A percentile compares a stretch with the other conserved stretches of the same genome.
Conservation (phyloP, 1,284 basidiomycete species). For the Ganoderma boninense region DNA sequence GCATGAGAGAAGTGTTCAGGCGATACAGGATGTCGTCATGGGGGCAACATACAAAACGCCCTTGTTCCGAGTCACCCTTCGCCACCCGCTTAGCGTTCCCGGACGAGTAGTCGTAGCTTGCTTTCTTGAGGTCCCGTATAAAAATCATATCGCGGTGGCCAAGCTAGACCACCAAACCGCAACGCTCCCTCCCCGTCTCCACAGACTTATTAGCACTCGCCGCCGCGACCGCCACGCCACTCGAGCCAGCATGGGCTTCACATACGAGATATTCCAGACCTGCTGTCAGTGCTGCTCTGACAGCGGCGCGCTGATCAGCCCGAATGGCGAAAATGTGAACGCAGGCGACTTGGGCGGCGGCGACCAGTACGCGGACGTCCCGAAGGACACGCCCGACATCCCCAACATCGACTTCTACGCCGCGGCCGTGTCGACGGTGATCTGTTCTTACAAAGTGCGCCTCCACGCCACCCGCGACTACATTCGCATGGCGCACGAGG, state of each 20-base stretch:
- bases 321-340: not conserved
- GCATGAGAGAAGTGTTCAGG: not conserved
- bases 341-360: not conserved
- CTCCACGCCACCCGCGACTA: not conserved
- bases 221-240: not conserved
- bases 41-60: not conserved
- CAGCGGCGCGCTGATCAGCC: not conserved
- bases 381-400: not conserved
- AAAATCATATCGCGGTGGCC: not conserved
- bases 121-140: conserved; percentile 26
- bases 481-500: not conserved
- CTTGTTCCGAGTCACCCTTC: not conserved
- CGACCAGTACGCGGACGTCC: not conserved
- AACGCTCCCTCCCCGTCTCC: not conserved
- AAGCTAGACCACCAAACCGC: not conserved
- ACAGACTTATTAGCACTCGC: not conserved
- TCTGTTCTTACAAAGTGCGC: not conserved
- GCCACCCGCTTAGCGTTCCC: not conserved
- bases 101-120: not conserved
- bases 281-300: not conserved
- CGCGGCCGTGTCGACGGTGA: not conserved
- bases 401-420: not conserved
- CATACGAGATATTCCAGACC: not conserved
- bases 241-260: not conserved
- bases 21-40: not conserved